Base-by-base conservation (phyloP, 192 early-diverging fungal species). In the Rhizophagus prolifer region DNA sequence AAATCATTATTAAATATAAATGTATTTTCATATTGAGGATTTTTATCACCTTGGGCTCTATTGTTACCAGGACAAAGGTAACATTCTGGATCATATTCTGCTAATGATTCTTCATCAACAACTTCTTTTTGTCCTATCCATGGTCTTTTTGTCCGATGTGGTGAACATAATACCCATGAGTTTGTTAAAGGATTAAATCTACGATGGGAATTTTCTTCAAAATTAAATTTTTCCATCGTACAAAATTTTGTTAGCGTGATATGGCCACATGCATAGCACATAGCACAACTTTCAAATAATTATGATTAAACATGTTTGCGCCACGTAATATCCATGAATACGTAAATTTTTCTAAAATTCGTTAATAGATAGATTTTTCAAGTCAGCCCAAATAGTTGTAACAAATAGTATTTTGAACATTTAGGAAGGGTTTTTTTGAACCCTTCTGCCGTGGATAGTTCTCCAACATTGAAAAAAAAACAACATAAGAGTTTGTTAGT, bases 121-220 rank as follows among this genome's bases (percentile, higher is more conserved):
- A 83, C 79, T 78, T 95, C 95, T 26, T 74, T 77, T 36, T 86
- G 82, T 75, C 95, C 94, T 41, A 92, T 90, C 97, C 97, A 99
- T 3, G 97, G 97, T 50, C 97, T 87, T 76, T 94, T 92, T 31
- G 95, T 93, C 16, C 97, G 92, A 80, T 99, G 97, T 8, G 97
- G 97, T 23, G 95, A 96, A 82, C 95, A 96, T n/a, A 99, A 87
- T 58, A 97, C 95, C 97, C 97, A 99, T 0, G 92, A 88, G 75
- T 91, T 86, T 4, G 93, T 94, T 76, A 99, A 84, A 34, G 97
- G 97, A 76, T 99, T 99, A 86, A 88, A 95, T 25, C 97, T 92
- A 14, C 91, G 86, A 83, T 96, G 96, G 9, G 91, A 88, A 71
- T 92, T 85, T 38, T 90, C 77, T 25, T 67, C 82, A 58, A 86